Base-by-base conservation (phyloP, 2,329 filamentous ascomycete species). In the Fusarium sp. region DNA sequence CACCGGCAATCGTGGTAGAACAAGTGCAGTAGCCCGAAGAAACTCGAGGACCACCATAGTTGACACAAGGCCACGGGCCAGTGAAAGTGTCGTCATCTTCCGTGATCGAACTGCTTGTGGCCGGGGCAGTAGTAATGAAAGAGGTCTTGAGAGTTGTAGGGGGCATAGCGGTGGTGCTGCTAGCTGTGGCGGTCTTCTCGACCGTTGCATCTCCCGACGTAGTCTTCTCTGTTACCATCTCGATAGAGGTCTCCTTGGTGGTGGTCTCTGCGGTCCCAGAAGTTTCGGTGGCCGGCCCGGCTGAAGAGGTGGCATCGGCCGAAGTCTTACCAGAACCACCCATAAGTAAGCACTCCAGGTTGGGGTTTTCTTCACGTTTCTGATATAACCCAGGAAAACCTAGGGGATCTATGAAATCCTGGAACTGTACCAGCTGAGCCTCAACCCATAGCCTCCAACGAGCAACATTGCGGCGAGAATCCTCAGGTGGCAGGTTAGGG, bases 381-480 rank as follows among this genome's bases (percentile, higher is more conserved):
- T 27, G 42, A 0, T 20, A 5, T 7, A 11, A 6, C 14, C 17
- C 31, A 9, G 17, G n/a, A 6, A 4, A 18, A n/a, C 7, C 6
- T 6, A 25, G 2, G 47, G 29, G 11, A 53, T 11, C 39, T 43
- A 13, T 4, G 17, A 70, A 70, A 25, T 68, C 64, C 10, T 67
- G 66, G 2, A 25, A 60, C 2, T 60, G 60, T 5, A 67, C 37
- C 9, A 70, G 50, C 17, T 49, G 31, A 21, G 66, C 68, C 41
- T 70, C 68, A 21, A 70, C 67, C 68, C 68, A 70, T 15, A 68
- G 51, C 21, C 68, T 66, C 68, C 67, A 70, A 41, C 64, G 54
- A 18, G 39, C 67, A 7, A 63, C 43, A 5, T 36, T 40, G 36
- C 58, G 15, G 33, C 59, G n/a, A 18, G 48, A 49, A 3, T 52